Evolutionary conservation across 305 asterid genomes (phyloP).

Genomic region (Fraxinus baroniana): DNA sequence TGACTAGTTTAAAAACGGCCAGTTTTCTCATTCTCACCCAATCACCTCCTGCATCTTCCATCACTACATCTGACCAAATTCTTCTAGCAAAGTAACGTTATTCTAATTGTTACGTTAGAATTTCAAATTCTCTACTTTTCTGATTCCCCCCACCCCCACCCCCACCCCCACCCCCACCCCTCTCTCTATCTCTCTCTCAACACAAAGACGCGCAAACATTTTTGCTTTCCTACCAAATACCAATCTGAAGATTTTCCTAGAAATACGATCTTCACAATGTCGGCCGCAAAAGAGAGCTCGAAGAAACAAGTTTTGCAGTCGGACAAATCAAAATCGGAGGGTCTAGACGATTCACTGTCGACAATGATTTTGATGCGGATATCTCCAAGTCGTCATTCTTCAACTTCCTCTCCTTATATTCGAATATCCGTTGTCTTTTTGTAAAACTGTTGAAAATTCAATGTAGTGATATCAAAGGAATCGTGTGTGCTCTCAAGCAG

Average conservation of each 20-base stretch:
- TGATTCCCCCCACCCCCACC: not conserved
- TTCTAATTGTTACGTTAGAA: not conserved
- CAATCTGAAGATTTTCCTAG: not conserved
- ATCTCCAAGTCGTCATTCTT: conserved; percentile 55
- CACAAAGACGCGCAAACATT: conserved; percentile 5
- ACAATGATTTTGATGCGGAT: conserved; percentile 76
- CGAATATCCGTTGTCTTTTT: not conserved
- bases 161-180: not conserved
- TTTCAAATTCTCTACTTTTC: not conserved
- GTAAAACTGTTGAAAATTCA: conserved; percentile 14
- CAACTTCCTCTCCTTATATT: conserved; percentile 5
- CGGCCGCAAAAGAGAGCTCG: conserved; percentile 48
- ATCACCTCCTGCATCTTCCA: no score
- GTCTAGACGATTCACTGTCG: conserved; percentile 46
- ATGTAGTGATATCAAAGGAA: conserved; percentile 79
- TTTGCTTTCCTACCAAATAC: not conserved
- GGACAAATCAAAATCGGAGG: conserved; percentile 48
- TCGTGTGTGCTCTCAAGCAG: conserved; percentile 75
- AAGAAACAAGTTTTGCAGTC: conserved; percentile 53
- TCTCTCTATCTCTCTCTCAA: not conserved
- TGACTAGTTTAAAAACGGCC: no score
- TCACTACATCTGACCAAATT: no score
- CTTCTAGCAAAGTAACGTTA: no score
- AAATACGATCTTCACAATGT: conserved; percentile 37
- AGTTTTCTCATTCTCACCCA: no score